Evolutionary conservation across 495 filamentous ascomycete species (phyloP).

Genomic region (Glarea lozoyensis): DNA sequence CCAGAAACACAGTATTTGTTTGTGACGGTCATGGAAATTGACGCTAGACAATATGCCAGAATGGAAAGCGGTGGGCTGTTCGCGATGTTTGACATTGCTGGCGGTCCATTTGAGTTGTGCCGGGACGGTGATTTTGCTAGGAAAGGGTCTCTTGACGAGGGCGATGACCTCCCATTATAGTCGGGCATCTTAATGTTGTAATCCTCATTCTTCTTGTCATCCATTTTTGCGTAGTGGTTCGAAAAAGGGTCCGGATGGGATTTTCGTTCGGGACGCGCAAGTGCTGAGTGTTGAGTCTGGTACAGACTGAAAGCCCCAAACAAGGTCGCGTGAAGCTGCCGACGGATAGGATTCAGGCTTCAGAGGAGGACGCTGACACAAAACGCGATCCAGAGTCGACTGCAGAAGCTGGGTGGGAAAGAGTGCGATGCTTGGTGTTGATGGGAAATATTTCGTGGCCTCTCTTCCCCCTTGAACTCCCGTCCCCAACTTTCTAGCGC

Average conservation of each 20-base stretch:
- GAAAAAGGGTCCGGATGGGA: not conserved
- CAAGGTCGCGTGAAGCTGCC: too few species aligned
- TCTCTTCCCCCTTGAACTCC: not conserved
- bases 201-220: conserved; percentile 35
- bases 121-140: conserved; percentile 5
- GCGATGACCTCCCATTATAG: conserved; percentile 46
- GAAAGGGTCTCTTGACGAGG: conserved; percentile 21
- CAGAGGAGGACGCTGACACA: too few species aligned
- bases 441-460: not conserved
- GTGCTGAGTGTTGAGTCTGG: conserved; percentile 1
- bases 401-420: not conserved
- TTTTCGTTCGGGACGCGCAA: conserved; percentile 13
- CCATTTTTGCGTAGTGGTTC: conserved; percentile 13
- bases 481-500: not conserved
- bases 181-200: conserved; percentile 64
- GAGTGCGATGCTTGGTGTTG: not conserved
- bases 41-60: conserved; percentile 84
- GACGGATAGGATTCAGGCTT: too few species aligned
- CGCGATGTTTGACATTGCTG: conserved; percentile 36
- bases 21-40: conserved; percentile 97
- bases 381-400: not conserved
- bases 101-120: not conserved
- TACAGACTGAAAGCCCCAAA: too few species aligned
- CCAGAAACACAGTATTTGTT: conserved; percentile 98
- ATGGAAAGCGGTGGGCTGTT: conserved; percentile 76